Percentiles rank a stretch among this genome's conserved stretches.
Evolutionary conservation across 2,329 filamentous ascomycete species (phyloP).

Genomic region (Xylaria sp.): DNA sequence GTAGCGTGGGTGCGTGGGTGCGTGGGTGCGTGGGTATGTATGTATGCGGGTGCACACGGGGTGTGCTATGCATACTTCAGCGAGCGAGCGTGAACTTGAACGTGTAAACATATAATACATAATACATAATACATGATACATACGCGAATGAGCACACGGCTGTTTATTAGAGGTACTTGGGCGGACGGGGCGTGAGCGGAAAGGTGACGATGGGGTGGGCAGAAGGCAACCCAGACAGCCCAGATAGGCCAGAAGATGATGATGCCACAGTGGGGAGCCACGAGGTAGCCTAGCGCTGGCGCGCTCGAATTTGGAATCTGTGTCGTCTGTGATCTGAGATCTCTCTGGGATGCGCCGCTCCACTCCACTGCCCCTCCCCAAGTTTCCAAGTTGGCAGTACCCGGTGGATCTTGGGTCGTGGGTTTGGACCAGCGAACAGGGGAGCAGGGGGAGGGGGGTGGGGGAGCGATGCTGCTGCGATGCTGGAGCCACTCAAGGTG

Average conservation of each 20-base stretch:
- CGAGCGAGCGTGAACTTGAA: not conserved
- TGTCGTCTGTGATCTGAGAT: not conserved
- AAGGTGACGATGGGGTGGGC: not conserved
- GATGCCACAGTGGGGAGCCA: not conserved
- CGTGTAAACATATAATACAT: not conserved
- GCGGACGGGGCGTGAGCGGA: not conserved
- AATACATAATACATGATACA: not conserved
- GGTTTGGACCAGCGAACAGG: not conserved
- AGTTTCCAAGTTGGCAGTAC: not conserved
- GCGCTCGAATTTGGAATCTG: not conserved
- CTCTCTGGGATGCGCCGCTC: not conserved
- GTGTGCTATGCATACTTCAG: not conserved
- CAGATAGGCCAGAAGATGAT: not conserved
- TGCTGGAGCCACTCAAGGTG: too few species aligned
- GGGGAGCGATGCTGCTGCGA: too few species aligned
- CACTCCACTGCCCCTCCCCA: too few species aligned
- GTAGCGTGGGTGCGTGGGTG: too few species aligned
- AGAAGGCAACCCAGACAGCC: not conserved
- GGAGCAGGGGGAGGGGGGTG: too few species aligned
- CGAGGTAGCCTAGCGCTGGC: not conserved
- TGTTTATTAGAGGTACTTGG: not conserved
- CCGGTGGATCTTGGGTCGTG: not conserved
- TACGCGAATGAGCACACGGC: too few species aligned
- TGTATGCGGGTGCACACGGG: not conserved
- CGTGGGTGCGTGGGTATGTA: not conserved